Evolutionary conservation across 192 early-diverging fungal species (phyloP).

Genomic region (Coemansia sp.): DNA sequence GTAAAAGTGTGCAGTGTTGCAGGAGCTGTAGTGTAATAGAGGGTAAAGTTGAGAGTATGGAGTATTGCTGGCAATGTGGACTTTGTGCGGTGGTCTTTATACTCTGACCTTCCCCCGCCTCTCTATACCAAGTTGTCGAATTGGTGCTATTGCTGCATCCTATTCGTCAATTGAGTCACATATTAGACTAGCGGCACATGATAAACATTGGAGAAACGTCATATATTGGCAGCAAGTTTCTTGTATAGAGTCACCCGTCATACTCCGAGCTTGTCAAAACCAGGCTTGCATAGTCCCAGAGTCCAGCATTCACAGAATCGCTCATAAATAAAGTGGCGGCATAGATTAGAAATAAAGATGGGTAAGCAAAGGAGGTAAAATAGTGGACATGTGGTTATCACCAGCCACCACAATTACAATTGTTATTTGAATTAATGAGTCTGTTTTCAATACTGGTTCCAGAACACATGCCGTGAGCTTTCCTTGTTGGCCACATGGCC

Average conservation of each 20-base stretch:
- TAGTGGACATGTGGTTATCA: neutral
- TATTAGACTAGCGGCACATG: conserved; percentile 5
- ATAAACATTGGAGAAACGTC: neutral
- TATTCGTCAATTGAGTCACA: neutral
- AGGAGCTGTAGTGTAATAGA: neutral
- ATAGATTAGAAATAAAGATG: neutral
- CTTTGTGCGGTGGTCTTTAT: neutral
- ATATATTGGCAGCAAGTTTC: neutral
- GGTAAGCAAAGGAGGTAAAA: neutral
- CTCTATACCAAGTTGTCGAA: neutral
- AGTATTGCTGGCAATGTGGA: neutral
- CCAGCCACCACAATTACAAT: neutral
- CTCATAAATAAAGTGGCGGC: neutral
- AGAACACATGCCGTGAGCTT: neutral
- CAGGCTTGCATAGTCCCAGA: neutral
- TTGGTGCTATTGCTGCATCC: neutral
- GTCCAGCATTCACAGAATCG: neutral
- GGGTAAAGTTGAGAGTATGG: neutral
- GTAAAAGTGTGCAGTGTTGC: neutral
- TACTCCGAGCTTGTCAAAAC: neutral
- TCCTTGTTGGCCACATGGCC: neutral
- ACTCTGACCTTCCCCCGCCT: neutral
- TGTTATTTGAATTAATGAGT: neutral
- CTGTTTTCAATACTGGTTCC: neutral
- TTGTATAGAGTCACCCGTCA: neutral